Evolutionary conservation across 169 alveolate genomes (phyloP).

Genomic region (Sarcocystis neurona): DNA sequence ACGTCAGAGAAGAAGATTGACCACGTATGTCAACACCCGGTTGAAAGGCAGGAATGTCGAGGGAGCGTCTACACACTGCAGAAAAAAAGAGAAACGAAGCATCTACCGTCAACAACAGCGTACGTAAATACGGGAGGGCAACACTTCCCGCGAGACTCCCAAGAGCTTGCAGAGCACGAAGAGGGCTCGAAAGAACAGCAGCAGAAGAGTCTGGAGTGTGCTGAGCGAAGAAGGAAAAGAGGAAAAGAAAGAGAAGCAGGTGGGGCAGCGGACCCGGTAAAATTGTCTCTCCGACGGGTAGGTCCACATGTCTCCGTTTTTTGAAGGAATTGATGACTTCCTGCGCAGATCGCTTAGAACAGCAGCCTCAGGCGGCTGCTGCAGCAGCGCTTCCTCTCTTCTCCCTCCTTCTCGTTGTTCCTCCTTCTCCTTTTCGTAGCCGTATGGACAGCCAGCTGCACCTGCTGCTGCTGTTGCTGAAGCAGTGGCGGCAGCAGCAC

Average conservation of each 20-base stretch:
- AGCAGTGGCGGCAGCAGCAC: neutral
- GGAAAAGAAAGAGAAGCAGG: neutral
- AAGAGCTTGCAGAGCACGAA: no score
- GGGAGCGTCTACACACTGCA: no score
- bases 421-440: neutral
- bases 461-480: neutral
- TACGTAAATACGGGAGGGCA: no score
- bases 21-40: no score
- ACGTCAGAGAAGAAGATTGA: no score
- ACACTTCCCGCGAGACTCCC: no score
- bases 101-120: no score
- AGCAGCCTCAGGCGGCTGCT: neutral
- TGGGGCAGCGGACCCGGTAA: constrained; percentile 7
- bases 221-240: neutral
- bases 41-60: no score
- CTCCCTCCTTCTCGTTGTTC: neutral
- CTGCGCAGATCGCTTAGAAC: constrained; percentile 44
- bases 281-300: constrained; percentile 63
- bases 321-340: constrained; percentile 54
- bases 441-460: constrained; percentile 1
- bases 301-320: constrained; percentile 50
- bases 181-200: no score
- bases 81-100: no score
- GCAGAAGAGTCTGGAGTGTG: no score
- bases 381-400: neutral